Conservation (phyloP, 2,329 filamentous ascomycete species). For the Blastomyces parvus region DNA sequence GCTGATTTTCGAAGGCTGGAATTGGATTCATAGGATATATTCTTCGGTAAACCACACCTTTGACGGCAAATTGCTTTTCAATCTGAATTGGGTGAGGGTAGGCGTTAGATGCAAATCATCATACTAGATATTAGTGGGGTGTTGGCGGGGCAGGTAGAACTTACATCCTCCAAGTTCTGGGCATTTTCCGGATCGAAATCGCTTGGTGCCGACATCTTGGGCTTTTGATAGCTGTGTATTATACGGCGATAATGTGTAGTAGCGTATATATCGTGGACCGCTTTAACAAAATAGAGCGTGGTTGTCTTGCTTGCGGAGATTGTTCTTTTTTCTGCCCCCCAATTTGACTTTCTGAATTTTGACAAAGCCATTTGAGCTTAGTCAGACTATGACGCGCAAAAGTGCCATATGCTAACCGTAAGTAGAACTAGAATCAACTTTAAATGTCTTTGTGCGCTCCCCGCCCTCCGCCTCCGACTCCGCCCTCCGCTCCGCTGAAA, state of each 20-base stretch:
- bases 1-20: no score
- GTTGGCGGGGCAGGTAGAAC: conserved; percentile 24
- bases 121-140: neutral
- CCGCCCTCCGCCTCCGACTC: no score
- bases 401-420: neutral
- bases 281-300: neutral
- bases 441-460: neutral
- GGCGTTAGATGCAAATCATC: neutral
- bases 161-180: conserved; percentile 60
- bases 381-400: neutral
- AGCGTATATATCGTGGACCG: neutral
- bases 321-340: neutral
- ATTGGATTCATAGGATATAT: neutral
- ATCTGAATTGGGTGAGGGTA: conserved; percentile 50
- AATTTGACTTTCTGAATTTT: neutral
- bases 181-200: conserved; percentile 50
- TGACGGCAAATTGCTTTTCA: conserved; percentile 98
- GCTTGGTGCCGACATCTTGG: conserved; percentile 3
- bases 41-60: conserved; percentile 49
- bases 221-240: neutral
- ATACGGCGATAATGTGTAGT: neutral
- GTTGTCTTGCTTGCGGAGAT: neutral
- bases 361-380: neutral
- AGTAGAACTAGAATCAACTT: no score
- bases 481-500: no score